Conservation (phyloP, 1,284 basidiomycete genomes). For the Puccinia novopanici region DNA sequence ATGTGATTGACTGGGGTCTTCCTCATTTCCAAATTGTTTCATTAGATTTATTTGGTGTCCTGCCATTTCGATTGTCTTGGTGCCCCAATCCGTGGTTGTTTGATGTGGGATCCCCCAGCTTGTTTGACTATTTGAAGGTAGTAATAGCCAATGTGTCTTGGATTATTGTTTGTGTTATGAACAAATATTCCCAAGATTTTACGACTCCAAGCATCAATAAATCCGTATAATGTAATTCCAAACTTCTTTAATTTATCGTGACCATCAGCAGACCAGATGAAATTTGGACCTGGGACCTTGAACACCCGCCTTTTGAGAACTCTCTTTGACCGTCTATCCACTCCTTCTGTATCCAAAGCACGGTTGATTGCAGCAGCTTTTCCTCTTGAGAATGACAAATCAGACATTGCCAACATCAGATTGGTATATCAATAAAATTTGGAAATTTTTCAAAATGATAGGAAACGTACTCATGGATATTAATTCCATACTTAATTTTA, state of each 20-base stretch:
- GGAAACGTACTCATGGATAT: neutral
- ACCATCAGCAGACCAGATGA: slow-evolving; percentile 13
- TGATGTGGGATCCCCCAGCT: slow-evolving; percentile 9
- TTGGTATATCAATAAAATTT: neutral
- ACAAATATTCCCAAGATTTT: slow-evolving; percentile 24
- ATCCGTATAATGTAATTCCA: slow-evolving; percentile 13
- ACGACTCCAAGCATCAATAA: too few relatives aligned
- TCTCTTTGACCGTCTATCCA: neutral
- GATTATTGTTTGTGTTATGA: slow-evolving; percentile 22
- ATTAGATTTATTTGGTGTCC: slow-evolving; percentile 24
- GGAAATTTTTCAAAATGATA: neutral
- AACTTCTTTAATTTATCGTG: slow-evolving; percentile 18
- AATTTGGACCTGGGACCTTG: slow-evolving; percentile 17
- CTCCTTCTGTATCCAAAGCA: neutral
- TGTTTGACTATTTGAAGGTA: slow-evolving; percentile 19
- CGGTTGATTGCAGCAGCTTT: slow-evolving; percentile 4
- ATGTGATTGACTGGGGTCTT: slow-evolving; percentile 10
- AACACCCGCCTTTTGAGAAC: slow-evolving; percentile 1
- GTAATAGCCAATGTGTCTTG: slow-evolving; percentile 23
- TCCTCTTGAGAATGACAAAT: too few relatives aligned
- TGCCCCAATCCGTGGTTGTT: slow-evolving; percentile 8
- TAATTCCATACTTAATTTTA: neutral
- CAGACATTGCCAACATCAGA: neutral
- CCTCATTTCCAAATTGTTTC: too few relatives aligned
- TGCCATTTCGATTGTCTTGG: neutral